phyloP scores from a whole-genome alignment of 768 basidiomycete genomes.

The Rhizopogon vinicolor region DNA sequence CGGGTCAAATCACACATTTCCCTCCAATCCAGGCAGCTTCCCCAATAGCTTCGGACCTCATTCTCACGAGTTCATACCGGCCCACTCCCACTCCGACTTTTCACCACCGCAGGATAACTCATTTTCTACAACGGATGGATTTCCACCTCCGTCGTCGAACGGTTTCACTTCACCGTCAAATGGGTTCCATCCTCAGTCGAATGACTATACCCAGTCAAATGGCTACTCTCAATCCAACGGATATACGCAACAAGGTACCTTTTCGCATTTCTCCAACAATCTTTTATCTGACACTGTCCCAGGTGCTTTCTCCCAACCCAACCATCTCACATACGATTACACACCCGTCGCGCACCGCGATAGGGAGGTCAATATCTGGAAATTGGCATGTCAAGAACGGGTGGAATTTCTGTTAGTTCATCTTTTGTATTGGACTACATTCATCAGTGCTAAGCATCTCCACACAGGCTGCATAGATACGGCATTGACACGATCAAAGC shows the following conservation, averaged over 20 bases:
- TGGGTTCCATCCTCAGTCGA: neutral
- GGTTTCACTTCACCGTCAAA: neutral
- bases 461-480: constrained; percentile 25
- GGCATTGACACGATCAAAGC: constrained; percentile 29
- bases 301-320: neutral
- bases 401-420: constrained; percentile 27
- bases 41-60: neutral
- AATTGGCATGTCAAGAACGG: constrained; percentile 29
- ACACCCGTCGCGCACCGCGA: constrained; percentile 25
- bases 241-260: neutral
- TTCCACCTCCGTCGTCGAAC: neutral
- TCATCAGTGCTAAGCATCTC: neutral
- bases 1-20: neutral
- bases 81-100: neutral
- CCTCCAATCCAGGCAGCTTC: neutral
- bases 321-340: constrained; percentile 1
- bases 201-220: neutral
- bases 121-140: neutral
- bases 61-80: neutral
- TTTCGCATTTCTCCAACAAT: too few species aligned
- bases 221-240: neutral
- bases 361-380: constrained; percentile 31
- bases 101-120: neutral
- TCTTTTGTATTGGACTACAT: neutral
- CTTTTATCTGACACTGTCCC: neutral